A percentile compares a stretch with the other conserved stretches of the same genome.
These are phyloP conservation scores for Pseudopyricularia cyperi DNA, from an alignment of 2,329 filamentous ascomycete genomes.

Conservation along the genomic window DNA sequence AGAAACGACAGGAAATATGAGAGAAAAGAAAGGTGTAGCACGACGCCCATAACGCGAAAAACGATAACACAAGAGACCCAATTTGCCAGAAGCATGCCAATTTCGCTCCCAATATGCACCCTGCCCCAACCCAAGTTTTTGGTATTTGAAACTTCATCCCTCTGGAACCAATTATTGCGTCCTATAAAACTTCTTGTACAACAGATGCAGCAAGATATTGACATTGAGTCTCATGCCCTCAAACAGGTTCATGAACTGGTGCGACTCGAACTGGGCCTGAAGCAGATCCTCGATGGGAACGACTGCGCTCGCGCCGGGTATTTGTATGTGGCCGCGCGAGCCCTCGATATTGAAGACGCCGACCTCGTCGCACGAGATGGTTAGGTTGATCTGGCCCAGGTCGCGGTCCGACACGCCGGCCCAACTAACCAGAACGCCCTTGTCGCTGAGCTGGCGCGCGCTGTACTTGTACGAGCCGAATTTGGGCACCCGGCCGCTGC, in stretches of 20 bases:
- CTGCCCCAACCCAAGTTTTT: not conserved
- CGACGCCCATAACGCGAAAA: conserved; percentile 6
- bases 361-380: conserved; percentile 86
- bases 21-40: conserved; percentile 11
- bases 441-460: conserved; percentile 75
- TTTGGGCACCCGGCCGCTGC: conserved; percentile 84
- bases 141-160: not conserved
- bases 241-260: conserved; percentile 92
- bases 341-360: conserved; percentile 91
- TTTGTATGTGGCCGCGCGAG: conserved; percentile 83
- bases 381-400: conserved; percentile 87
- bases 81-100: not conserved
- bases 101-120: not conserved
- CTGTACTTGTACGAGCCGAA: conserved; percentile 98
- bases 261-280: conserved; percentile 93
- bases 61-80: not conserved
- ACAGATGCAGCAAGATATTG: conserved; percentile 86
- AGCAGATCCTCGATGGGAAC: conserved; percentile 86
- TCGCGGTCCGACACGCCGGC: conserved; percentile 68
- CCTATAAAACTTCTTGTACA: conserved; percentile 98
- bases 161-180: conserved; percentile 32
- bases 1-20: not conserved
- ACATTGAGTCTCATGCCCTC: conserved; percentile 87
- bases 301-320: conserved; percentile 80
- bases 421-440: conserved; percentile 91